Conservation (phyloP, 306 rosid genomes). For the Astragalus glycyphyllos region DNA sequence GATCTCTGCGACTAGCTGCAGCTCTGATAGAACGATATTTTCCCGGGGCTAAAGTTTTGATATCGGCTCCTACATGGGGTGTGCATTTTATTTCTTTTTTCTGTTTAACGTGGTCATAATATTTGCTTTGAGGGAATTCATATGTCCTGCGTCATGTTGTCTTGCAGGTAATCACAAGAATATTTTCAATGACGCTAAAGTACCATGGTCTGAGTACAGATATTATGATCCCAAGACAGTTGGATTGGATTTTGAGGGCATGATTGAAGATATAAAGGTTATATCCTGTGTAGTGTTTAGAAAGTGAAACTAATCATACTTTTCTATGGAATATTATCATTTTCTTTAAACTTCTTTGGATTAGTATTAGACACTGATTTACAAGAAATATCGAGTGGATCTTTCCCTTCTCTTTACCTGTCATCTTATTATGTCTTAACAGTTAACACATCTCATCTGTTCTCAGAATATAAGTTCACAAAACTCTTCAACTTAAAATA, state of each 20-base stretch:
- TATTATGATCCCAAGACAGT: conserved; percentile 96
- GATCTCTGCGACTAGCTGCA: conserved; percentile 88
- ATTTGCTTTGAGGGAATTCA: conserved; percentile 37
- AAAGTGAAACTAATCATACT: conserved; percentile 9
- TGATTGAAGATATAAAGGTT: conserved; percentile 92
- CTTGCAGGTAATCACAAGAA: conserved; percentile 95
- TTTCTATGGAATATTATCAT: conserved; percentile 14
- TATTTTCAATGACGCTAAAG: conserved; percentile 87
- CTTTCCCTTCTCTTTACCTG: not conserved
- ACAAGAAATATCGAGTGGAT: conserved; percentile 11
- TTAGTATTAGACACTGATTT: not conserved
- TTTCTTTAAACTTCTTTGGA: conserved; percentile 3
- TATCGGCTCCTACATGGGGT: conserved; percentile 99
- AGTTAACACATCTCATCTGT: conserved; percentile 8
- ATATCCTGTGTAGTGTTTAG: conserved; percentile 32
- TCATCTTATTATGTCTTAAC: conserved; percentile 3
- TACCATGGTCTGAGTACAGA: conserved; percentile 94
- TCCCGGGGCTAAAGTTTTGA: conserved; percentile 85
- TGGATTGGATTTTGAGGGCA: conserved; percentile 98
- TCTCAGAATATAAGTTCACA: conserved; percentile 12
- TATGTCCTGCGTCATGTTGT: conserved; percentile 13
- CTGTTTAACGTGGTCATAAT: conserved; percentile 30
- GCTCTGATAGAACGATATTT: conserved; percentile 91
- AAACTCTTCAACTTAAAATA: conserved; percentile 23
- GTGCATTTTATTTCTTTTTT: conserved; percentile 33